Conservation (phyloP, 2,329 filamentous ascomycete species). For the Ceratocystis colombiana region DNA sequence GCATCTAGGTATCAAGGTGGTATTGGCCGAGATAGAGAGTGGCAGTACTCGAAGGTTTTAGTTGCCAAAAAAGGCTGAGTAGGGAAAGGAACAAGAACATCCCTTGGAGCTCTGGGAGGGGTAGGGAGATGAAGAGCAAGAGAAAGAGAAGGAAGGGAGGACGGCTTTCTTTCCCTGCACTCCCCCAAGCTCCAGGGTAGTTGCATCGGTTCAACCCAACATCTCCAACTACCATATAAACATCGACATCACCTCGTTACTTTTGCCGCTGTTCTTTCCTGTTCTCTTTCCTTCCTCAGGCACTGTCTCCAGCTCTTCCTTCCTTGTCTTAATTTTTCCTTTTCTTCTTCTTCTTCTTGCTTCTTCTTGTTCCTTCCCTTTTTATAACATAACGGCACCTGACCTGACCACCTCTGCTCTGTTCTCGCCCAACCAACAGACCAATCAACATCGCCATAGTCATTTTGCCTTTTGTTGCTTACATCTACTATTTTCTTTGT, state of each 20-base stretch:
- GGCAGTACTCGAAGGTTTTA: neutral
- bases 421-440: neutral
- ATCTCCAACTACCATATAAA: constrained; percentile 12
- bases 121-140: too few relatives aligned
- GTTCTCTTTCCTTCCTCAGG: neutral
- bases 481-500: constrained; percentile 10
- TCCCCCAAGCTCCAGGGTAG: constrained; percentile 2
- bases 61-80: constrained; percentile 9
- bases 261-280: neutral
- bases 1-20: neutral
- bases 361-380: constrained; percentile 8
- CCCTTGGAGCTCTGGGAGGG: neutral
- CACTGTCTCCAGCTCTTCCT: constrained; percentile 5
- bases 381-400: neutral
- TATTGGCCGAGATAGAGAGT: constrained; percentile 1
- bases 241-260: constrained; percentile 7
- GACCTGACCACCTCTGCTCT: neutral
- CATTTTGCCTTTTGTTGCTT: constrained; percentile 1
- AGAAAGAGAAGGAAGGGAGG: too few relatives aligned
- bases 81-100: neutral
- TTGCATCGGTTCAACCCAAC: neutral
- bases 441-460: neutral
- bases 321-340: constrained; percentile 1
- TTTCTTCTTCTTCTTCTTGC: neutral
- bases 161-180: neutral